Base-by-base conservation (phyloP, 352 stramenopile genomes). In the Pythium vanterpoolii region DNA sequence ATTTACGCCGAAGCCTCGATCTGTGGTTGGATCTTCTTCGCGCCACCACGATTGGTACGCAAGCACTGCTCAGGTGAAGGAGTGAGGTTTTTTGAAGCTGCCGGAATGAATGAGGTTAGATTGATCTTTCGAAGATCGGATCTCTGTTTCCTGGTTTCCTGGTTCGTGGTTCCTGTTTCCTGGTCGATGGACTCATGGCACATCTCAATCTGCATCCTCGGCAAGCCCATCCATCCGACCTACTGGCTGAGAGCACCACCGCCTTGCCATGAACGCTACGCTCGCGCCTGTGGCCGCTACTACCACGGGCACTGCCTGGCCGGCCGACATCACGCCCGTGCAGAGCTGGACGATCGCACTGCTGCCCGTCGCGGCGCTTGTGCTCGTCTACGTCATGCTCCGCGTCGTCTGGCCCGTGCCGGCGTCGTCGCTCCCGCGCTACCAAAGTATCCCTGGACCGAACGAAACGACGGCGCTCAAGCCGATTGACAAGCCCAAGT, bases 331-430 rank as follows among this genome's bases (percentile, higher is more conserved):
- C 51, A 80, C 74, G 1, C 60, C 51, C 16, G 52, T 64, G 24
- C 56, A 83, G 50, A 63, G 67, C 31, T 63, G 70, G 49, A 60
- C 75, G 27, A 60, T 91, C 27, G 63, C 60, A 0, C 63, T 76
- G 40, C 47, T 87, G 51, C 78, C 79, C 8, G 42, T 84, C 11
- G 60, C 63, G 36, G 68, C 77, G 45, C 74, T 89, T 26, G 47
- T 77, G 33, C 43, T 87, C 31, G 78, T 77, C 65, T 86, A 87
- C 66, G 64, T 89, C 31, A 66, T 91, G 59, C 66, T 91, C 48
- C 78, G 77, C 13, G 46, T 91, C 33, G 67, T 89, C 26, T 90
- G 80, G 80, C 72, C 74, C 26, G 79, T 86, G 18, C 39, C 39
- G 7, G 74, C 70, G 16, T 55, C 54, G 28, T 44, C 62, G 30